Evolutionary conservation across 768 basidiomycete genomes (phyloP).

Genomic region (Chalciporus sphaerocephalus): DNA sequence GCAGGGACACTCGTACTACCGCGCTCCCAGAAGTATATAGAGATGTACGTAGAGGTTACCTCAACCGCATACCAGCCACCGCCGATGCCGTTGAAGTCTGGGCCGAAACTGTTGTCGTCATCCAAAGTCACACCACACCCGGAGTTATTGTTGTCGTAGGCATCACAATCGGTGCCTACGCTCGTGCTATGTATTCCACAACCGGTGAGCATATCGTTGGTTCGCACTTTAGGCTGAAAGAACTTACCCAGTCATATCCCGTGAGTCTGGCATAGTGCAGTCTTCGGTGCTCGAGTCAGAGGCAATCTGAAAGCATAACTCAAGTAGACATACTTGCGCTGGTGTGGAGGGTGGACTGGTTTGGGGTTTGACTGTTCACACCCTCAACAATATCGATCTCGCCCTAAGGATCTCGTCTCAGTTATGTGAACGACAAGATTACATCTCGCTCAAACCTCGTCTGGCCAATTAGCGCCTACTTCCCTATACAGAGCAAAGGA

Average conservation of each 20-base stretch:
- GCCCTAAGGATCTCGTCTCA: constrained; percentile 12
- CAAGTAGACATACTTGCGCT: constrained; percentile 14
- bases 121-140: constrained; percentile 32
- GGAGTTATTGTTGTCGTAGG: constrained; percentile 18
- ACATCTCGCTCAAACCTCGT: constrained; percentile 8
- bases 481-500: too few relatives aligned
- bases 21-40: constrained; percentile 41
- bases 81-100: constrained; percentile 33
- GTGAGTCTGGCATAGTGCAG: constrained; percentile 29
- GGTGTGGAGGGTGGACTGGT: constrained; percentile 32
- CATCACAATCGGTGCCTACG: constrained; percentile 24
- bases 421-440: too few relatives aligned
- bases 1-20: constrained; percentile 34
- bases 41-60: constrained; percentile 27
- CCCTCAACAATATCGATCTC: constrained; percentile 34
- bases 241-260: constrained; percentile 32
- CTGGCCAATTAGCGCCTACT: constrained; percentile 26
- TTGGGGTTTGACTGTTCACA: constrained; percentile 27
- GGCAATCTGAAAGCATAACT: too few relatives aligned
- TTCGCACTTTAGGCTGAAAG: too few relatives aligned
- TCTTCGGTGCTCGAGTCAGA: constrained; percentile 10
- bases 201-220: too few relatives aligned
- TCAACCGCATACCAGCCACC: constrained; percentile 42
- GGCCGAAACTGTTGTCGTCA: constrained; percentile 32
- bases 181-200: too few relatives aligned